These are phyloP conservation scores for Colletotrichum tofieldiae DNA, from an alignment of 2,329 filamentous ascomycete species.

Conservation along the genomic window DNA sequence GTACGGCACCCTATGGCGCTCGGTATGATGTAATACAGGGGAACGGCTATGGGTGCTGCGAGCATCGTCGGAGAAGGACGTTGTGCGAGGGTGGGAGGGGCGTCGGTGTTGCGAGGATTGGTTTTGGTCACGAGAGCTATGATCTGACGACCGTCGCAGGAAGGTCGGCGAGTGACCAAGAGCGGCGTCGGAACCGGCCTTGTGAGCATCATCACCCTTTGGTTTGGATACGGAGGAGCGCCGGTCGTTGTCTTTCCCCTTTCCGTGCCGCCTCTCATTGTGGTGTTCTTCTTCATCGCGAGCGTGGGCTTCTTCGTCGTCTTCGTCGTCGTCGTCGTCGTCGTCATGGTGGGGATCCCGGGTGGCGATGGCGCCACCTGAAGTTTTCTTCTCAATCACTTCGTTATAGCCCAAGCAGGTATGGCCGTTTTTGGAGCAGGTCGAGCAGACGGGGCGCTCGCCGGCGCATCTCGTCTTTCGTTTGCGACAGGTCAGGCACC, in stretches of 20 bases:
- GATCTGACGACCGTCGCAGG: slow-evolving; percentile 33
- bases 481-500: slow-evolving; percentile 81
- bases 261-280: slow-evolving; percentile 50
- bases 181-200: slow-evolving; percentile 24
- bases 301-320: slow-evolving; percentile 55
- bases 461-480: slow-evolving; percentile 84
- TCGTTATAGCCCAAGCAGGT: slow-evolving; percentile 78
- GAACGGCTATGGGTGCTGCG: slow-evolving; percentile 59
- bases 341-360: slow-evolving; percentile 46
- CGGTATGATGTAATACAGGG: slow-evolving; percentile 64
- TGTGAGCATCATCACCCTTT: background rate
- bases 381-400: slow-evolving; percentile 60
- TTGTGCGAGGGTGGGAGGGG: slow-evolving; percentile 50
- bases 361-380: slow-evolving; percentile 28
- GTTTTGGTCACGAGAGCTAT: slow-evolving; percentile 35
- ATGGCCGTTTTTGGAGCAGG: slow-evolving; percentile 81
- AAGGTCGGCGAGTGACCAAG: slow-evolving; percentile 29
- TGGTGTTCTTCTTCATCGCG: slow-evolving; percentile 58
- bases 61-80: slow-evolving; percentile 59
- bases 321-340: slow-evolving; percentile 50
- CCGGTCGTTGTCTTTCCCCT: slow-evolving; percentile 42
- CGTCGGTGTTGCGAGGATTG: slow-evolving; percentile 43
- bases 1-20: slow-evolving; percentile 82
- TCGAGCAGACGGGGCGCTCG: slow-evolving; percentile 80
- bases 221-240: slow-evolving; percentile 8